These are phyloP conservation scores for Fusarium veterinarium DNA, from an alignment of 2,329 filamentous ascomycete genomes.

Conservation along the genomic window DNA sequence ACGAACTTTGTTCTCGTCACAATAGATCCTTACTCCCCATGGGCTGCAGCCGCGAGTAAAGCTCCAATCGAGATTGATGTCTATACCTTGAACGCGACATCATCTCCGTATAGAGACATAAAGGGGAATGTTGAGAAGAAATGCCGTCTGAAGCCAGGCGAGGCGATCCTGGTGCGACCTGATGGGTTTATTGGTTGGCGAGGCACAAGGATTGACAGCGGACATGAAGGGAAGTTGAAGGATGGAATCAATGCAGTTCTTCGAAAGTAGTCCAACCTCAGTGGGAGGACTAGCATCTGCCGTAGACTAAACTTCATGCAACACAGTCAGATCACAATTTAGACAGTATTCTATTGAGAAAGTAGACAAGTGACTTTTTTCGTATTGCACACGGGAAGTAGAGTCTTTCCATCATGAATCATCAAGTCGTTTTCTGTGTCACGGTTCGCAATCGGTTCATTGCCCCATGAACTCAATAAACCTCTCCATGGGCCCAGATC, in stretches of 20 bases:
- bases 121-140: background rate
- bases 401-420: accelerated
- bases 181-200: conserved; percentile 2
- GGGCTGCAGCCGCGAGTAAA: background rate
- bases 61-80: background rate
- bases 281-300: accelerated
- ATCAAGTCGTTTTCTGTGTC: accelerated
- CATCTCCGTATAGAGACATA: background rate
- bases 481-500: background rate
- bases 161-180: background rate
- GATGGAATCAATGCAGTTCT: background rate
- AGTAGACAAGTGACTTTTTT: background rate
- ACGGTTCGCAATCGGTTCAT: background rate
- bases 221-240: background rate
- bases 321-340: background rate
- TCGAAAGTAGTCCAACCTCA: background rate
- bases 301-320: background rate
- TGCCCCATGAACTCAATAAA: background rate
- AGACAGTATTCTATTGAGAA: accelerated
- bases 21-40: background rate
- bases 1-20: background rate
- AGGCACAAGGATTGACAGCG: background rate
- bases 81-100: background rate
- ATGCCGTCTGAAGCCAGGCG: background rate
- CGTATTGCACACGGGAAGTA: background rate